These are phyloP conservation scores for Cordyceps cateniannulata DNA, from an alignment of 2,329 filamentous ascomycete species.

Conservation along the genomic window DNA sequence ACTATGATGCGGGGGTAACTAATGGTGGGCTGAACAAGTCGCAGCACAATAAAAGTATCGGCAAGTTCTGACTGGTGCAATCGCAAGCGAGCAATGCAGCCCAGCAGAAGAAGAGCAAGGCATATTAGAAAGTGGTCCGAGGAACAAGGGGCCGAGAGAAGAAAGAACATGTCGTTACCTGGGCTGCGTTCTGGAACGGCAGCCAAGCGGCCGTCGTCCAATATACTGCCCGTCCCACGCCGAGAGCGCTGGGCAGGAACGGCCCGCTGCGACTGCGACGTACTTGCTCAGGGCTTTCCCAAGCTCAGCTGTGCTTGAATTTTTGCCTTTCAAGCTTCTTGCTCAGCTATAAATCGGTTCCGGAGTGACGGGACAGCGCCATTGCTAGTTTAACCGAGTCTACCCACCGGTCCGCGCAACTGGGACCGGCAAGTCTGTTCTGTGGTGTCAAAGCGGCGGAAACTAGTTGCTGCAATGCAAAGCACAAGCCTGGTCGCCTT, in stretches of 20 bases:
- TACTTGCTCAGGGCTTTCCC: not conserved
- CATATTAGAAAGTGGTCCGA: not conserved
- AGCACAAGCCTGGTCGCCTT: not conserved
- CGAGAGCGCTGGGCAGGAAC: not conserved
- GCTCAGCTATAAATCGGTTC: not conserved
- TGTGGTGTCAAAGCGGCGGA: not conserved
- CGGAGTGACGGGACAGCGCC: not conserved
- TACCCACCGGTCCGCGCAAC: not conserved
- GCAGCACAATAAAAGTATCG: not conserved
- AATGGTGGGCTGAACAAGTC: not conserved
- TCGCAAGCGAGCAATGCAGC: not conserved
- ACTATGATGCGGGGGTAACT: not conserved
- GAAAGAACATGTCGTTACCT: not conserved
- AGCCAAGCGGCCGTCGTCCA: not conserved
- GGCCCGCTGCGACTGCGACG: not conserved
- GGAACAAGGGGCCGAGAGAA: not conserved
- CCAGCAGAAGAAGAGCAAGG: not conserved
- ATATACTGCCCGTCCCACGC: not conserved
- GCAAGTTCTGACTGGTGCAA: not conserved
- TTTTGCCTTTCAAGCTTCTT: not conserved
- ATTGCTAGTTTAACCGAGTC: not conserved
- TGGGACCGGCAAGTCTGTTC: not conserved
- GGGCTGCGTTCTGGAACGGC: not conserved
- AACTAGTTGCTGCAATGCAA: slow-evolving; percentile 5
- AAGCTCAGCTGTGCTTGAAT: not conserved